A percentile compares a stretch with the other conserved stretches of the same genome.
Evolutionary conservation across 306 rosid genomes (phyloP).

Genomic region (Prinsepia uniflora): DNA sequence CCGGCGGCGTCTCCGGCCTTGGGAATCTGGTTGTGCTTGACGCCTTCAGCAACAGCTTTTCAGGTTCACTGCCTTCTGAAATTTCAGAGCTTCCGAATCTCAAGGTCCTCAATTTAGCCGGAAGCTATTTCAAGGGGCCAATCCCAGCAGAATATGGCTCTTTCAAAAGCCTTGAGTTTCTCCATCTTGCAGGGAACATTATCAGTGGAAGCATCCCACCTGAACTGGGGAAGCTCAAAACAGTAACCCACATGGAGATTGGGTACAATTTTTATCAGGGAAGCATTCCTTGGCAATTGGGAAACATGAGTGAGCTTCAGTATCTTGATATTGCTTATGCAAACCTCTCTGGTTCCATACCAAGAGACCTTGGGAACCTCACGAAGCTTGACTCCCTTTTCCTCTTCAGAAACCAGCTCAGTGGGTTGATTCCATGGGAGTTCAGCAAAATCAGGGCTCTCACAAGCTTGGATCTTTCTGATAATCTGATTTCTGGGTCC

Average conservation of each 20-base stretch:
- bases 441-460: constrained; percentile 48
- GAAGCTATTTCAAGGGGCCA: constrained; percentile 83
- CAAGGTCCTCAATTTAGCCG: constrained; percentile 71
- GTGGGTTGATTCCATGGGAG: constrained; percentile 64
- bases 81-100: constrained; percentile 53
- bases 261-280: constrained; percentile 74
- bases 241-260: constrained; percentile 85
- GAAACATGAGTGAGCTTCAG: constrained; percentile 72
- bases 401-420: constrained; percentile 72
- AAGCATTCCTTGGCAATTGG: constrained; percentile 60
- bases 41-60: constrained; percentile 89
- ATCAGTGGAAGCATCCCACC: constrained; percentile 65
- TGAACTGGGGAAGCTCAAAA: constrained; percentile 78
- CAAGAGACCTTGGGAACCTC: constrained; percentile 68
- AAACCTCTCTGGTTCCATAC: constrained; percentile 67
- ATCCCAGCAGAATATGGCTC: constrained; percentile 82
- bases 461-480: constrained; percentile 75
- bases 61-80: constrained; percentile 65
- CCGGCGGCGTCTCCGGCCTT: constrained; percentile 51
- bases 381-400: constrained; percentile 65
- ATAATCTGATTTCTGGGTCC: constrained; percentile 65
- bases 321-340: constrained; percentile 91
- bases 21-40: constrained; percentile 50
- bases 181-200: constrained; percentile 82
- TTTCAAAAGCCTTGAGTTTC: constrained; percentile 68